Percentiles rank a stretch among this genome's conserved stretches.
These are phyloP conservation scores for Coemansia sp. DNA, from an alignment of 192 early-diverging fungal species.

Conservation along the genomic window DNA sequence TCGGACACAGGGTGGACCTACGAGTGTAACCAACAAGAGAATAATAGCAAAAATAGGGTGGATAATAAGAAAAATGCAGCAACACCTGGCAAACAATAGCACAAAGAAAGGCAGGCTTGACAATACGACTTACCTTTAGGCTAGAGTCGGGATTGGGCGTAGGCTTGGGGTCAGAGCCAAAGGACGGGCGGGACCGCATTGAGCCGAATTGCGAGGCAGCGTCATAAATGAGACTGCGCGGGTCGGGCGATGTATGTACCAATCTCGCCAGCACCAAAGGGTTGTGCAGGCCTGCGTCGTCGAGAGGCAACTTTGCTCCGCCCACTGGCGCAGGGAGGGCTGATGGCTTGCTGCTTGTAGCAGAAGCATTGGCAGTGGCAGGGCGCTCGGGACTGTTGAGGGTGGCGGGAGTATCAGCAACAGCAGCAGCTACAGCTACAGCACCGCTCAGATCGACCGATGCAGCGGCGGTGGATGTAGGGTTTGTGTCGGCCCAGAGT, in stretches of 20 bases:
- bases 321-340: not conserved
- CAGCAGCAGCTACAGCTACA: conserved; percentile 12
- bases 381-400: conserved; percentile 25
- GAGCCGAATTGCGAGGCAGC: conserved; percentile 54
- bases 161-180: not conserved
- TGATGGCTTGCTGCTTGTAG: not conserved
- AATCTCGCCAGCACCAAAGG: conserved; percentile 31
- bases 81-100: not conserved
- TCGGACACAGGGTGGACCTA: not conserved
- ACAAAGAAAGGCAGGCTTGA: not conserved
- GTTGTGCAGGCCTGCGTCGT: not conserved
- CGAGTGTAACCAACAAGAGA: too few relatives aligned
- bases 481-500: conserved; percentile 29
- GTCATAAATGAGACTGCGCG: conserved; percentile 55
- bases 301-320: not conserved
- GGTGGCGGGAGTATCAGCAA: conserved; percentile 14
- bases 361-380: not conserved
- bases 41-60: not conserved
- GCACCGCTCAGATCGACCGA: conserved; percentile 12
- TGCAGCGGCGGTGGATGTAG: conserved; percentile 18
- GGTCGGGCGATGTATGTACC: conserved; percentile 50
- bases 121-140: conserved; percentile 16
- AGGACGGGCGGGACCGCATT: conserved; percentile 41
- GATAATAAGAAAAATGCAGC: not conserved
- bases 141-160: not conserved